Conservation (phyloP, 495 filamentous ascomycete species). For the Penicillium soppii region DNA sequence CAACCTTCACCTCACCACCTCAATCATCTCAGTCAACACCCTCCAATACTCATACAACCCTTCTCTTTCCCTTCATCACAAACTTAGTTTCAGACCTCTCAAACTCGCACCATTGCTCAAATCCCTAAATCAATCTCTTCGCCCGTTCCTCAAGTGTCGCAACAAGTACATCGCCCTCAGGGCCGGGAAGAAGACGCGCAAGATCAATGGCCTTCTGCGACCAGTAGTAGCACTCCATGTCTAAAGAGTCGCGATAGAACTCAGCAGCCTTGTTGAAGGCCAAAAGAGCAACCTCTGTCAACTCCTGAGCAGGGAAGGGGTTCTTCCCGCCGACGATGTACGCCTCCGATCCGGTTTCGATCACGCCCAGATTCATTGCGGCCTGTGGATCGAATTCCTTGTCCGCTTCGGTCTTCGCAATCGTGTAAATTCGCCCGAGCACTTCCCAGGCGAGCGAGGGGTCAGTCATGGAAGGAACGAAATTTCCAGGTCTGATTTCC, state of each 20-base stretch:
- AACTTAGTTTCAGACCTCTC: too few species aligned
- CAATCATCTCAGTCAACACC: too few species aligned
- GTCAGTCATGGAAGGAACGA: neutral
- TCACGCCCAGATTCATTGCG: neutral
- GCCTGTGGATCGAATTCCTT: too few species aligned
- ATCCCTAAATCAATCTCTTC: constrained; percentile 37
- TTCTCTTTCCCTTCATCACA: too few species aligned
- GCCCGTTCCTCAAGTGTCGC: constrained; percentile 54
- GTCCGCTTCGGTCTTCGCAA: constrained; percentile 39
- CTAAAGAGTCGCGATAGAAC: constrained; percentile 57
- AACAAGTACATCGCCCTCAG: constrained; percentile 40
- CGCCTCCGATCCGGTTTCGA: neutral
- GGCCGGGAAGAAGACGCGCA: constrained; percentile 53
- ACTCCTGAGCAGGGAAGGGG: constrained; percentile 64
- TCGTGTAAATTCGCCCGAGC: constrained; percentile 50
- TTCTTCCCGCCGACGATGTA: neutral
- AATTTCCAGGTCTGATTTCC: neutral
- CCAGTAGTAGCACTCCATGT: constrained; percentile 61
- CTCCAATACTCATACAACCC: neutral
- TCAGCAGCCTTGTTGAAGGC: constrained; percentile 79
- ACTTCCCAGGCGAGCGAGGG: constrained; percentile 22
- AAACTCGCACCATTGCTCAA: neutral
- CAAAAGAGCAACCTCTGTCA: constrained; percentile 73
- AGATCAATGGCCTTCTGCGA: constrained; percentile 63
- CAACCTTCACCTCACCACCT: too few species aligned